Evolutionary conservation across 257 asterid species (phyloP), one percentile per base, ranked within the genome.

Genomic region (Ocimum tenuiflorum): DNA sequence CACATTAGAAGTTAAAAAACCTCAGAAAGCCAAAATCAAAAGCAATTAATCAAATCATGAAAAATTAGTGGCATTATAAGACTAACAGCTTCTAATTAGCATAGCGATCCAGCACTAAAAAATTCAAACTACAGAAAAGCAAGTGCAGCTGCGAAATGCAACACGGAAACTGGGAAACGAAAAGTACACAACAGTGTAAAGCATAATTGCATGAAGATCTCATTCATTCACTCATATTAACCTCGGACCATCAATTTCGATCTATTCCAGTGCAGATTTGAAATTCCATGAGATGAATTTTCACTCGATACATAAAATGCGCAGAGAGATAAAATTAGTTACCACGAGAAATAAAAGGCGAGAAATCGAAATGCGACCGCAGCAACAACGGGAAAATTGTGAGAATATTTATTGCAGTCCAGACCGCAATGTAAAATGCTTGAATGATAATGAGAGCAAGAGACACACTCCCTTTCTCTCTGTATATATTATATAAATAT

Each of bases 121-220:
- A 29, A 0, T 45, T 20, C 6, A 13, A 69, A 38, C 31, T 20
- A 45, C 5, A 27, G 18, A 31, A 68, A 45, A 7, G n/a, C 27
- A 24, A 58, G 38, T 27, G 17, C 29, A 60, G n/a, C 20, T 17
- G 50, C 57, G 43, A 48, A 60, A 58, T 63, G 18, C 12, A 27
- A 27, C 31, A 27, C 4, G 31, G 4, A 27, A 27, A 27, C 31
- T 1, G 31, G 31, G 4, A 27, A 27, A 27, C 31, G 31, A 27
- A 27, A 47, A n/a, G 24, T 3, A 46, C 41, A n/a, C 8, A 57
- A 31, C 62, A 10, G 11, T 49, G 24, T 22, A 8, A 38, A 66
- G 72, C 31, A 48, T n/a, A n/a, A 67, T 33, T 23, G 54, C 77
- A 39, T 22, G 15, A 69, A 65, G 85, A 80, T 77, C 82, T 71